Conservation (phyloP, 352 stramenopile genomes). For the Peronospora farinosa region DNA sequence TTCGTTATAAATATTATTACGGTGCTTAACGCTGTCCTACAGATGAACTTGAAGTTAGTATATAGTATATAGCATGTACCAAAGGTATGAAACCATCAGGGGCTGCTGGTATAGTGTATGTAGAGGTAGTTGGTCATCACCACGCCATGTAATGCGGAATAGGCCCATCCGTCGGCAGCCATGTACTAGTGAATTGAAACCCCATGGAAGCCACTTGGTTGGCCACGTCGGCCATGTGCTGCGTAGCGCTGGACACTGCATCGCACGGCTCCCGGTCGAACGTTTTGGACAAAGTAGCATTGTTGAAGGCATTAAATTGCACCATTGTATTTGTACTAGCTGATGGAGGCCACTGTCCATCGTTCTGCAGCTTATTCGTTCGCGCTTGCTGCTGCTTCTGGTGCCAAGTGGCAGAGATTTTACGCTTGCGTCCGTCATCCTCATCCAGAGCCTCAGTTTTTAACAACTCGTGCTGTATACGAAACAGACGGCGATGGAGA, state of each 20-base stretch:
- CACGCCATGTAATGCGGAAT: too few relatives aligned
- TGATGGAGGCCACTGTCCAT: constrained; percentile 4
- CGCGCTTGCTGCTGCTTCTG: constrained; percentile 16
- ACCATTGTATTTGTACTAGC: constrained; percentile 8
- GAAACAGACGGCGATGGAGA: constrained; percentile 26
- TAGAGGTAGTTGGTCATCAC: too few relatives aligned
- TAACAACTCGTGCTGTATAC: constrained; percentile 9
- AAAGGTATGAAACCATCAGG: too few relatives aligned
- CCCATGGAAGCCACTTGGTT: constrained; percentile 22
- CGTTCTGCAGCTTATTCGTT: constrained; percentile 8
- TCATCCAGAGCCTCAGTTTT: constrained; percentile 9
- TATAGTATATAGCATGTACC: too few relatives aligned
- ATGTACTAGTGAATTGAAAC: constrained; percentile 28
- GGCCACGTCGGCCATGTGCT: constrained; percentile 11
- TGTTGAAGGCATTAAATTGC: constrained; percentile 39
- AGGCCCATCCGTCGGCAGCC: constrained; percentile 12
- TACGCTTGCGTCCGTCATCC: constrained; percentile 30
- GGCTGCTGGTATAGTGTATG: too few relatives aligned
- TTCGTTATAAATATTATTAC: too few relatives aligned
- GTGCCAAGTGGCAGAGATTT: constrained; percentile 26
- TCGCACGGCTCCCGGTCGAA: constrained; percentile 16
- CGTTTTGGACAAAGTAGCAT: constrained; percentile 24
- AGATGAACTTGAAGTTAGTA: too few relatives aligned
- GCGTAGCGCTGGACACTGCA: constrained; percentile 4
- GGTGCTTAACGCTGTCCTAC: too few relatives aligned